A percentile compares a stretch with the other conserved stretches of the same genome.
phyloP scores from a whole-genome alignment of 768 basidiomycete species.

The Astraeus odoratus region DNA sequence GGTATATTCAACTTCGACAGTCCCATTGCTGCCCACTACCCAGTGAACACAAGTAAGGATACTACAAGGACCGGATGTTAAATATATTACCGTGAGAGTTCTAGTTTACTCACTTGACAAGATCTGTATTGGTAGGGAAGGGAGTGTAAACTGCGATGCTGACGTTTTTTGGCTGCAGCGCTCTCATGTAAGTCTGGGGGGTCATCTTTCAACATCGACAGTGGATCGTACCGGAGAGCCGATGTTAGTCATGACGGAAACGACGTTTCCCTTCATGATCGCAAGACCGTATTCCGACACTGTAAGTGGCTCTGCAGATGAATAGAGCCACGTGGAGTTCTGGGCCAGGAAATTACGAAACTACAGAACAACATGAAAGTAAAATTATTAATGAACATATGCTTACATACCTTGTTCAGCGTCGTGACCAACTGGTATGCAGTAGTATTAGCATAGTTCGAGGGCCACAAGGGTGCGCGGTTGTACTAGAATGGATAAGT shows the following conservation, averaged over 20 bases:
- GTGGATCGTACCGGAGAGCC: constrained; percentile 54
- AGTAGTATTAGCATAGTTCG: constrained; percentile 52
- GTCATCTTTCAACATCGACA: background rate
- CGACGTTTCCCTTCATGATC: constrained; percentile 55
- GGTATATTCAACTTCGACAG: constrained; percentile 54
- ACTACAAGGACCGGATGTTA: constrained; percentile 26
- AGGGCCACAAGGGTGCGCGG: constrained; percentile 71
- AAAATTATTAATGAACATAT: no score
- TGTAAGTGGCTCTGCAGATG: constrained; percentile 46
- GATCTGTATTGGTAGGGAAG: constrained; percentile 39
- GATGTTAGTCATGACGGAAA: constrained; percentile 62
- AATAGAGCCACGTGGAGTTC: constrained; percentile 41
- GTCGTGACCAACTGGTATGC: constrained; percentile 51
- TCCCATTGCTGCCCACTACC: constrained; percentile 61
- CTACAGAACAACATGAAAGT: constrained; percentile 24
- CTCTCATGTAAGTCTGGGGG: background rate
- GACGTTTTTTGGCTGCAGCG: constrained; percentile 46
- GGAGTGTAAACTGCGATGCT: constrained; percentile 55
- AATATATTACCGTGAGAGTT: background rate
- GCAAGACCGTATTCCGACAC: constrained; percentile 47
- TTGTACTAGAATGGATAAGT: constrained; percentile 42
- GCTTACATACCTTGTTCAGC: constrained; percentile 36
- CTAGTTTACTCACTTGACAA: constrained; percentile 45
- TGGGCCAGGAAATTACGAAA: constrained; percentile 63
- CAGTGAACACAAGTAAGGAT: constrained; percentile 61